Percentiles rank a stretch among this genome's conserved stretches.
phyloP scores from a whole-genome alignment of 139 green algal genomes.

The Haematococcus lacustris region DNA sequence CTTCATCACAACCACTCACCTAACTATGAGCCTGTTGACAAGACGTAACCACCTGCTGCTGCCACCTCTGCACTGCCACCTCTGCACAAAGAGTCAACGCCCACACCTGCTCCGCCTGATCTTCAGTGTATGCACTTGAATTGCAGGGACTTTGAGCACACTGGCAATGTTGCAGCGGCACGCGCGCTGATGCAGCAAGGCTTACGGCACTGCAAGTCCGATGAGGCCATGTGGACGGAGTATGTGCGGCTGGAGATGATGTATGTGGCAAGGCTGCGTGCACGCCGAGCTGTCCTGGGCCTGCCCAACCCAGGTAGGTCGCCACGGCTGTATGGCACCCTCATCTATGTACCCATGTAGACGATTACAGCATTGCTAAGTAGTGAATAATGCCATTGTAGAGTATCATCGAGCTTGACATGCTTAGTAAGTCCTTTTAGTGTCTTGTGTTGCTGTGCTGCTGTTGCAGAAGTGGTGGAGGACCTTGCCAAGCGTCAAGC shows the following conservation, averaged over 20 bases:
- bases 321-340: not conserved
- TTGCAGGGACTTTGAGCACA: constrained; percentile 73
- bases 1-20: not conserved
- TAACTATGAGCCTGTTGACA: too few relatives aligned
- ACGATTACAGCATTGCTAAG: not conserved
- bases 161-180: constrained; percentile 69
- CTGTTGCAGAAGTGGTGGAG: not conserved
- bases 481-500: not conserved
- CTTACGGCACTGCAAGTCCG: constrained; percentile 64
- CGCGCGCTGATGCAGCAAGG: constrained; percentile 88
- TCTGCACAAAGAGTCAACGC: not conserved
- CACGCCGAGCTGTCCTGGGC: constrained; percentile 64
- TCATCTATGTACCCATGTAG: not conserved
- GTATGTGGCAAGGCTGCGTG: constrained; percentile 46
- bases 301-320: constrained; percentile 26
- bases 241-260: constrained; percentile 66
- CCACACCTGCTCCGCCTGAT: not conserved
- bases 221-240: constrained; percentile 72
- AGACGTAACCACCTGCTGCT: not conserved
- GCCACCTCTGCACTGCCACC: not conserved
- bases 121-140: not conserved
- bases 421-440: not conserved
- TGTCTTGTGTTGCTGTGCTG: not conserved
- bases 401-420: not conserved
- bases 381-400: not conserved